Conservation (phyloP, 2,329 filamentous ascomycete species). For the Alternaria alternata region DNA sequence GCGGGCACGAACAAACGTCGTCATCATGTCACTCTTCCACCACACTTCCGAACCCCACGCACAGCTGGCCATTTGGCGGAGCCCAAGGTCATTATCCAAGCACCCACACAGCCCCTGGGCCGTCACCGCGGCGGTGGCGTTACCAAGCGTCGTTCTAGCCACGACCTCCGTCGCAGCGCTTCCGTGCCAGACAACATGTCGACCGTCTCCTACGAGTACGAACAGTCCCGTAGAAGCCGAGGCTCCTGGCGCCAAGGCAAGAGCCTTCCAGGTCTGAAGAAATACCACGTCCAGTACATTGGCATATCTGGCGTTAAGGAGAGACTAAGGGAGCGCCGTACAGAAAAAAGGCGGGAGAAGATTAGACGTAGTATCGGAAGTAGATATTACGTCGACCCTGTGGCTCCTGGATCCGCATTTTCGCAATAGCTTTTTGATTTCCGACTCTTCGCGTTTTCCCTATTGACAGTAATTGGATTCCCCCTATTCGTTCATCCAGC, state of each 20-base stretch:
- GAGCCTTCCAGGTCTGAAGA: slow-evolving; percentile 53
- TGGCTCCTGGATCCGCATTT: slow-evolving; percentile 1
- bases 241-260: slow-evolving; percentile 42
- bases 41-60: slow-evolving; percentile 24
- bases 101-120: slow-evolving; percentile 32
- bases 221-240: slow-evolving; percentile 11
- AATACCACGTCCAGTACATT: slow-evolving; percentile 60
- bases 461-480: background rate
- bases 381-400: slow-evolving; percentile 49
- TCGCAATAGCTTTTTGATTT: background rate
- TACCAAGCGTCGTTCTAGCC: slow-evolving; percentile 29
- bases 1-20: slow-evolving; percentile 46
- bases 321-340: slow-evolving; percentile 56
- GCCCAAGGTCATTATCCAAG: slow-evolving; percentile 38
- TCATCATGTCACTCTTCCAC: slow-evolving; percentile 38
- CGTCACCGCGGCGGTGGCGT: slow-evolving; percentile 30
- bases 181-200: slow-evolving; percentile 31
- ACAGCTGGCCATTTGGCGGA: slow-evolving; percentile 22
- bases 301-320: slow-evolving; percentile 60
- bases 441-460: background rate
- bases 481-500: background rate
- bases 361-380: slow-evolving; percentile 64
- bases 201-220: slow-evolving; percentile 21
- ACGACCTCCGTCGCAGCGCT: slow-evolving; percentile 15
- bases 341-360: slow-evolving; percentile 61